Evolutionary conservation across 2,329 filamentous ascomycete species (phyloP), one percentile per base, ranked within the genome.

Genomic region (Rhexocercosporidium sp.): DNA sequence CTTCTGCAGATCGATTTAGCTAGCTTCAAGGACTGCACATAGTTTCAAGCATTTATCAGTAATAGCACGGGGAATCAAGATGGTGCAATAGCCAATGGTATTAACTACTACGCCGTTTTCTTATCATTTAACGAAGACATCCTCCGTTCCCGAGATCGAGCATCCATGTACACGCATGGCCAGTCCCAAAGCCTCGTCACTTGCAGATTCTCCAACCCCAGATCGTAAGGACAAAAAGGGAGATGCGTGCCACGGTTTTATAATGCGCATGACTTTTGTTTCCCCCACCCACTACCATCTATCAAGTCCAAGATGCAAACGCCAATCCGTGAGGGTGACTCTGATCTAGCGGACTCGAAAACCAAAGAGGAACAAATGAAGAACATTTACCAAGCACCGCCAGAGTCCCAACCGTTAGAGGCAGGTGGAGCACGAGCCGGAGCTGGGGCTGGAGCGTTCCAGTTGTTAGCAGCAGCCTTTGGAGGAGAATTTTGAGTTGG

Each of bases 121-220:
- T 56, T 37, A 34, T 31, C 29, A 37, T 56, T 37, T 22, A 1
- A 1, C 25, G 53, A 56, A 56, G 53, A 56, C 53, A 56, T 56
- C 53, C 53, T 56, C 53, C 53, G 53, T 56, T 56, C 53, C 53
- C 29, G 53, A 56, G 53, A 56, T 56, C 53, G 53, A 56, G 53
- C 53, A 56, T 56, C 53, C 53, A 56, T 56, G 53, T 56, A 34
- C 53, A 39, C 53, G 53, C 53, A 56, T 56, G 53, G 53, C 53
- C 53, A 56, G 53, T 56, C 53, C 31, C 53, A 56, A 56, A 56
- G n/a, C n/a, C 18, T 37, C 53, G 29, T 56, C n/a, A 56, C 53
- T 37, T 56, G 53, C 53, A 56, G 53, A 56, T 56, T 37, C 53
- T 37, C 31, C 31, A 37, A 3, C 53, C 27, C 53, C 53, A 56